Percentiles rank a stretch among this genome's conserved stretches.
phyloP scores from a whole-genome alignment of 495 filamentous ascomycete genomes.

The Aspergillus cristatus region DNA sequence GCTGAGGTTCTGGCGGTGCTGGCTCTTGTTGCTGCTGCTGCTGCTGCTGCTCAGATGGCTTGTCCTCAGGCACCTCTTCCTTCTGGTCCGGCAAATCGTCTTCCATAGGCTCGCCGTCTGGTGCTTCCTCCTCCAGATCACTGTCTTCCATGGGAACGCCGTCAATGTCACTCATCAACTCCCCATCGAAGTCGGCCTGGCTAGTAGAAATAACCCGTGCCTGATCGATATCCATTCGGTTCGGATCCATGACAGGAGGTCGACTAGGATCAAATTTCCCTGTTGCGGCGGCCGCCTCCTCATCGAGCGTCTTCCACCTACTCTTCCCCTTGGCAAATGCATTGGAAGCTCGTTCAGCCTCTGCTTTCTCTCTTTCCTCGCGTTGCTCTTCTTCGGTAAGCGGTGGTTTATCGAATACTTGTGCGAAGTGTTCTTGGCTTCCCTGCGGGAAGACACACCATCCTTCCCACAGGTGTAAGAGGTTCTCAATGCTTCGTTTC shows the following conservation, averaged over 20 bases:
- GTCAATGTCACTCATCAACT: slow-evolving; percentile 35
- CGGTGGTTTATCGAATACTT: slow-evolving; percentile 67
- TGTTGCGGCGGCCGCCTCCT: slow-evolving; percentile 34
- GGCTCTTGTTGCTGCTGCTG: slow-evolving; percentile 13
- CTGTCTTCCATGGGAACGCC: slow-evolving; percentile 50
- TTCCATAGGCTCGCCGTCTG: slow-evolving; percentile 48
- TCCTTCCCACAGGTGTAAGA: slow-evolving; percentile 77
- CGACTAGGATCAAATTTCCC: slow-evolving; percentile 25
- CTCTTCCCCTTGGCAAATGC: slow-evolving; percentile 42
- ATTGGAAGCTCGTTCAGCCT: slow-evolving; percentile 27
- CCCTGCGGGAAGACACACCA: slow-evolving; percentile 79
- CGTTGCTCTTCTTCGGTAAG: slow-evolving; percentile 41
- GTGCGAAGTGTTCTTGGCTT: slow-evolving; percentile 62
- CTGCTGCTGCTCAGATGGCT: slow-evolving; percentile 13
- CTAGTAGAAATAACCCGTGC: slow-evolving; percentile 7
- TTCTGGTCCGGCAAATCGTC: slow-evolving; percentile 16
- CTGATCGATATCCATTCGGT: slow-evolving; percentile 17
- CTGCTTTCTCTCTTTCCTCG: slow-evolving; percentile 42
- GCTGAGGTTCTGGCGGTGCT: slow-evolving; percentile 15
- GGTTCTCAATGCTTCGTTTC: slow-evolving; percentile 65
- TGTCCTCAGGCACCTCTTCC: slow-evolving; percentile 9
- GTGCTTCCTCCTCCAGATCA: slow-evolving; percentile 33
- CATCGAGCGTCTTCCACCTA: slow-evolving; percentile 66
- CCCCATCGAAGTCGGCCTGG: slow-evolving; percentile 23
- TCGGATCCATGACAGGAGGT: slow-evolving; percentile 12